These are phyloP conservation scores for Phytophthora pinifolia DNA, from an alignment of 352 stramenopile genomes.

Conservation along the genomic window DNA sequence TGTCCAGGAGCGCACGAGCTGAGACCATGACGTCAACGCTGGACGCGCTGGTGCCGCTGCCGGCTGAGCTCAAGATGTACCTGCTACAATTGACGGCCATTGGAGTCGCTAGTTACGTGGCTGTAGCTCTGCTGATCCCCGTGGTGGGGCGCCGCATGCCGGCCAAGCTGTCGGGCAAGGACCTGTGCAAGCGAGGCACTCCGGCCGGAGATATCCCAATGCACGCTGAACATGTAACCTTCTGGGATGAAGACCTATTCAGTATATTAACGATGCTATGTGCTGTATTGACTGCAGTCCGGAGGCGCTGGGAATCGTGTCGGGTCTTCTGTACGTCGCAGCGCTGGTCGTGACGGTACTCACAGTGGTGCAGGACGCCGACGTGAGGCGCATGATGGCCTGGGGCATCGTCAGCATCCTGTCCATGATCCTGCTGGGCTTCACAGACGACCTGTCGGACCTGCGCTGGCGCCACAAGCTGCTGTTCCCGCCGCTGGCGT, in stretches of 20 bases:
- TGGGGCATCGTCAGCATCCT: slow-evolving; percentile 84
- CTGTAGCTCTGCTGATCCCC: slow-evolving; percentile 67
- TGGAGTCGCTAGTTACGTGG: slow-evolving; percentile 57
- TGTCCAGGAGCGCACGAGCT: not conserved
- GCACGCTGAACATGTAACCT: slow-evolving; percentile 33
- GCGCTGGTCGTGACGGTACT: slow-evolving; percentile 71
- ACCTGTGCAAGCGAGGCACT: slow-evolving; percentile 93
- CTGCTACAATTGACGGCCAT: slow-evolving; percentile 54
- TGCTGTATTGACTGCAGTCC: no score
- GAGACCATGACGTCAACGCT: slow-evolving; percentile 18
- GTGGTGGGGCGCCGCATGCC: slow-evolving; percentile 61
- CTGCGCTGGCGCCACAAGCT: slow-evolving; percentile 97
- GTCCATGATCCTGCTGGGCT: slow-evolving; percentile 94
- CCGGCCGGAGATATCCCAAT: slow-evolving; percentile 86
- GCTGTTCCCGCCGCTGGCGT: slow-evolving; percentile 95
- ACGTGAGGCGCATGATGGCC: slow-evolving; percentile 77
- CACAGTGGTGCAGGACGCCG: slow-evolving; percentile 60
- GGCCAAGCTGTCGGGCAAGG: slow-evolving; percentile 88
- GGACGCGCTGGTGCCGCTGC: slow-evolving; percentile 25
- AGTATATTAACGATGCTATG: no score
- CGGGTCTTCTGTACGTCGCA: slow-evolving; percentile 81
- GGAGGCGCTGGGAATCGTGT: slow-evolving; percentile 88
- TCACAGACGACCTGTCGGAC: slow-evolving; percentile 97
- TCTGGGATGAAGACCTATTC: not conserved
- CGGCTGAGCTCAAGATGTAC: slow-evolving; percentile 38